phyloP scores from a whole-genome alignment of 129 eudicot species.

The Tagetes patula region DNA sequence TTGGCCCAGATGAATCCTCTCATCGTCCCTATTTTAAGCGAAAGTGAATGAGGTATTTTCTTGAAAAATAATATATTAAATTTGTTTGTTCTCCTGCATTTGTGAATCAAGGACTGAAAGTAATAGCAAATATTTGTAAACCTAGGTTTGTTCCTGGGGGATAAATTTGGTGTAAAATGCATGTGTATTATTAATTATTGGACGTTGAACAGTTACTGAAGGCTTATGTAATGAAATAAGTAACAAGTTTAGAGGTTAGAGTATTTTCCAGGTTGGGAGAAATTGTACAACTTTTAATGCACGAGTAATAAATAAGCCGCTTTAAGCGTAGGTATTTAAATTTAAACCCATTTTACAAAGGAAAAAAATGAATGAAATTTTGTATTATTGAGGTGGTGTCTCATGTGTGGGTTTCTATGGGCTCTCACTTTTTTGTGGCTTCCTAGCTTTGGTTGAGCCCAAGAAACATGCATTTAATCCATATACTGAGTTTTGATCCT shows the following conservation, averaged over 20 bases:
- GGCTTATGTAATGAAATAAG: constrained; percentile 20
- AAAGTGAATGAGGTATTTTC: constrained; percentile 40
- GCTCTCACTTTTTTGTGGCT: too few species aligned
- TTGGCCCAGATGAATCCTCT: constrained; percentile 63
- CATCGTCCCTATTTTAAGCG: constrained; percentile 54
- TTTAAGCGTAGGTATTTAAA: background rate
- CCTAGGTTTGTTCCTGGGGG: background rate
- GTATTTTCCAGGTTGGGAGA: background rate
- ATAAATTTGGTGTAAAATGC: background rate
- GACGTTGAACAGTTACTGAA: constrained; percentile 10
- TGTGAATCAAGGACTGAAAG: constrained; percentile 19
- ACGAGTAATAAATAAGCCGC: background rate
- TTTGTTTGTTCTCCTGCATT: constrained; percentile 17
- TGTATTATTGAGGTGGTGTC: background rate
- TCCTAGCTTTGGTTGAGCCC: too few species aligned
- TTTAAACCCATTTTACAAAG: background rate
- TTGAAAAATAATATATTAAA: constrained; percentile 18
- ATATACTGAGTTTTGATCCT: too few species aligned
- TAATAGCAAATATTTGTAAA: background rate
- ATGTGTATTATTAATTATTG: constrained; percentile 19
- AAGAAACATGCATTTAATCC: too few species aligned
- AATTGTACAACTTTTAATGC: background rate
- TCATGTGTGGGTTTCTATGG: too few species aligned
- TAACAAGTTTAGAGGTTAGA: background rate
- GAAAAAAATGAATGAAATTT: too few species aligned